Evolutionary conservation across 2,329 filamentous ascomycete species (phyloP).

Genomic region (Paecilomyces dactylethromorphus): DNA sequence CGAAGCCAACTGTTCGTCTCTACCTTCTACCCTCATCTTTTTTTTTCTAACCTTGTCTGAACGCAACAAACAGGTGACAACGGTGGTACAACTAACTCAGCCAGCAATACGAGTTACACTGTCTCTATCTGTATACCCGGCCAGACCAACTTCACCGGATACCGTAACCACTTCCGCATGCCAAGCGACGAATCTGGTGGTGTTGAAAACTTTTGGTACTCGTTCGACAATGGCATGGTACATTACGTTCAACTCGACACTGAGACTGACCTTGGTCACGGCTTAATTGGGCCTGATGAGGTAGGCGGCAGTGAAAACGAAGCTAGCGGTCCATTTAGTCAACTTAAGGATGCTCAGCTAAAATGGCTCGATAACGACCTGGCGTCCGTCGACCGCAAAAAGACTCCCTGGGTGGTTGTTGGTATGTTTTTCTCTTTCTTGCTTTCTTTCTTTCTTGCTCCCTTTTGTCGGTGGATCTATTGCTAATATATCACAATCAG

Average conservation of each 20-base stretch:
- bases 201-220: constrained; percentile 7
- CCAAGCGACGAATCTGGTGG: constrained; percentile 11
- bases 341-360: constrained; percentile 1
- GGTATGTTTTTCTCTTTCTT: background rate
- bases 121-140: constrained; percentile 13
- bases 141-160: constrained; percentile 19
- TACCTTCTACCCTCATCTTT: background rate
- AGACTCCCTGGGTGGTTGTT: constrained; percentile 21
- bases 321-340: constrained; percentile 7
- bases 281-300: constrained; percentile 6
- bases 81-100: constrained; percentile 9
- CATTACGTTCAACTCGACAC: constrained; percentile 8
- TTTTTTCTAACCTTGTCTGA: background rate
- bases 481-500: background rate
- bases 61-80: constrained; percentile 3
- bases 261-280: constrained; percentile 9
- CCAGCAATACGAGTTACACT: constrained; percentile 10
- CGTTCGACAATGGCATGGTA: constrained; percentile 9
- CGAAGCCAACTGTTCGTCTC: constrained; percentile 7
- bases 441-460: background rate
- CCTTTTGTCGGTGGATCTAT: background rate
- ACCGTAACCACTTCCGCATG: constrained; percentile 16
- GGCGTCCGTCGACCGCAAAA: constrained; percentile 14
- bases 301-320: constrained; percentile 2
- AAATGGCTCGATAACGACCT: constrained; percentile 12